These are phyloP conservation scores for Cucumis sativus DNA, from an alignment of 306 rosid genomes.

Conservation along the genomic window DNA sequence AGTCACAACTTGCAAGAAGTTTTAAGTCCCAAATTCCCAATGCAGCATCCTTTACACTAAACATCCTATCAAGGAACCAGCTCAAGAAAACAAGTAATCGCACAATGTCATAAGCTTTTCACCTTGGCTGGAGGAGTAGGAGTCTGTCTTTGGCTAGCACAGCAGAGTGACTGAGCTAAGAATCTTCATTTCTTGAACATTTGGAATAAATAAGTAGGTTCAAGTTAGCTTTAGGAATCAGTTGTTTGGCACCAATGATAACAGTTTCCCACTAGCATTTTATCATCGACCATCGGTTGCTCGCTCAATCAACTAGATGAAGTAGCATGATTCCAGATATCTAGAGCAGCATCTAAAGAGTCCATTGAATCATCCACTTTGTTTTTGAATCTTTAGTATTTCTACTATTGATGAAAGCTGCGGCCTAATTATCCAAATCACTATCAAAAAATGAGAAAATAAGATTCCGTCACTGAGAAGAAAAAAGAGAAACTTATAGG, in stretches of 20 bases:
- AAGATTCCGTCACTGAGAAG: background rate
- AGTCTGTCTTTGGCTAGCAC: background rate
- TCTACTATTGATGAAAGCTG: conserved; percentile 2
- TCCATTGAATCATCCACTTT: background rate
- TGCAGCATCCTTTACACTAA: background rate
- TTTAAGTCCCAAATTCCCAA: background rate
- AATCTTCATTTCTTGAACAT: conserved; percentile 1
- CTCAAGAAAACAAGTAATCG: background rate
- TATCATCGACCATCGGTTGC: background rate
- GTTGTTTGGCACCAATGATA: background rate
- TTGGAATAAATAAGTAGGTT: background rate
- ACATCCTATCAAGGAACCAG: background rate
- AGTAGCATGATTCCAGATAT: background rate
- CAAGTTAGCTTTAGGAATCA: background rate
- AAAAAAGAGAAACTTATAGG: conserved; percentile 10
- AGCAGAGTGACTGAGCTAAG: background rate
- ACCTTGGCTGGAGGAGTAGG: background rate
- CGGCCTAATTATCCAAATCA: conserved; percentile 7
- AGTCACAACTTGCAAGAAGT: background rate
- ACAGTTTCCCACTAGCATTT: background rate
- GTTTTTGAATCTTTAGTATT: background rate
- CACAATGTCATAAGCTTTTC: background rate
- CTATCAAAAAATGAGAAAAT: background rate
- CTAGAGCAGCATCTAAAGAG: background rate
- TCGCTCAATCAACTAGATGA: background rate